Evolutionary conservation across 768 basidiomycete genomes (phyloP), one percentile per base, ranked within the genome.

Genomic region (Kwoniella sp.): DNA sequence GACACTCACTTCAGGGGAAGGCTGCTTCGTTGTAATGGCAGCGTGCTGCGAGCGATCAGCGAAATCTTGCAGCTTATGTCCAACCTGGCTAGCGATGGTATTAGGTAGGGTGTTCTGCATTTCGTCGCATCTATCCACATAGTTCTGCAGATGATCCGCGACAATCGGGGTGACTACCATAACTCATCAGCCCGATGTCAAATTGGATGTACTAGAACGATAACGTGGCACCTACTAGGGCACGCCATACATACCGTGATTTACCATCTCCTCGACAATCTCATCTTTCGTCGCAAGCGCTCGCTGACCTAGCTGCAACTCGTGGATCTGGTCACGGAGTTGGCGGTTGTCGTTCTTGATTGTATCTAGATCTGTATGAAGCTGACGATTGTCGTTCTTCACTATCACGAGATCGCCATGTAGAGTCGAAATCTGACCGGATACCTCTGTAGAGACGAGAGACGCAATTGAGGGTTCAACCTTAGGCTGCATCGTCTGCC

Each of bases 311-410:
- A 55, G 60, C 17, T 60, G 63, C 3, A 74, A 38, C n/a, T 70
- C 73, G 34, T 74, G 71, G 8, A 74, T 37, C 58, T 70, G 59
- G 34, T 74, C 73, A 34, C 71, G 58, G 3, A 74, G 47, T 25
- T 64, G 17, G 12, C 53, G 51, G 28, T 67, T 58, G 8, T 71
- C 69, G 20, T 51, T 37, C 29, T 55, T 55, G 11, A 55, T 2
- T 12, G 41, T 50, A 11, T 38, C 29, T 7, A 56, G 41, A 11
- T 45, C 41, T 17, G 41, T 17, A 20, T 45, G 41, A 45, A 45
- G 41, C 15, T 45, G 41, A 17, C 41, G 41, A 45, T 45, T 26
- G 7, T 63, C 41, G 28, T 50, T 26, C n/a, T 63, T 34, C 26
- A 63, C 9, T 12, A 1, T 15, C 11, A 17, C 38, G 8, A 62